Evolutionary conservation across 1,139 yeast species (phyloP), one percentile per base, ranked within the genome.

Genomic region (Geotrichum klebahnii): DNA sequence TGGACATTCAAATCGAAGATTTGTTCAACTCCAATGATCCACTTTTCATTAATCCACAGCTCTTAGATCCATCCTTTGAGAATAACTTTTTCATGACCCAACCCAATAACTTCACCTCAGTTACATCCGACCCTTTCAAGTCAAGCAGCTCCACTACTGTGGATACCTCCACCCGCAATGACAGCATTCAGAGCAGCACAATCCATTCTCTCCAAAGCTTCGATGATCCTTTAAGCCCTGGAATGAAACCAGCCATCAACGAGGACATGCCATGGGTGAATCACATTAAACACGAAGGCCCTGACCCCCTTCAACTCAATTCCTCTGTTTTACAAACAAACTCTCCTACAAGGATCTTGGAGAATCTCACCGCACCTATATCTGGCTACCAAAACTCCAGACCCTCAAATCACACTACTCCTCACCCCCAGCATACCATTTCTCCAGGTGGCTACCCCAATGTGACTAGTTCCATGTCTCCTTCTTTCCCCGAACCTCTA

Each of bases 41-140:
- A 4, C 53, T 63, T 43, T 66, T 64, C 56, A 66, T 66, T 38
- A 66, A 66, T 51, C 70, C 70, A 5, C 67, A 65, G 48, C 55
- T 61, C 31, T 55, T 66, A n/a, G 57, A 52, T 41, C 52, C 50
- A 24, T 44, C 36, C 31, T 43, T 50, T 35, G 53, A 51, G 3
- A 50, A 44, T 20, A 23, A 33, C n/a, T 41, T 46, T 20, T 39
- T 47, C 23, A 44, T 44, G 22, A 45, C 39, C 19, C 12, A 29
- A 5, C 59, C 36, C 55, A 52, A 29, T 44, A 47, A 16, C 33
- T 24, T 6, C 32, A 31, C 40, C 14, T n/a, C 46, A 23, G 46
- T 26, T 16, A 48, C 23, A 20, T 44, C 41, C 41, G 22, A n/a
- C 34, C 5, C 19, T 29, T 9, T 37, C 33, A 37, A 28, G 14